A percentile compares a stretch with the other conserved stretches of the same genome.
Evolutionary conservation across 2,329 filamentous ascomycete species (phyloP).

Genomic region (Didymella keratinophila): DNA sequence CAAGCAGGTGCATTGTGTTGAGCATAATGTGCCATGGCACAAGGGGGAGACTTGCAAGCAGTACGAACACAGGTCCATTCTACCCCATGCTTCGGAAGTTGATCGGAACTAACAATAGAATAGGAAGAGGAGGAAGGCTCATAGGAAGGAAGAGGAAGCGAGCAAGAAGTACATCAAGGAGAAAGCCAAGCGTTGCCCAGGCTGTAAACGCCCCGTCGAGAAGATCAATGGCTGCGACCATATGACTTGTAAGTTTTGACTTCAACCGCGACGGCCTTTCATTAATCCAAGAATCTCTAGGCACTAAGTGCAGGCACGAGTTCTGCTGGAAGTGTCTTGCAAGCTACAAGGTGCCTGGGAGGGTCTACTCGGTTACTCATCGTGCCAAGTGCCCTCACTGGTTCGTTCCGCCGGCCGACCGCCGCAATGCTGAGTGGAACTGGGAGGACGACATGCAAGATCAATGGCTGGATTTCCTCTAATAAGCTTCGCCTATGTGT

Average conservation of each 20-base stretch:
- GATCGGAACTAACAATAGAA: not conserved
- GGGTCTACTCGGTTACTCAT: not conserved
- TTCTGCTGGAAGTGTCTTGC: slow-evolving; percentile 54
- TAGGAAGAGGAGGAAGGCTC: slow-evolving; percentile 35
- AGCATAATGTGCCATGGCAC: slow-evolving; percentile 51
- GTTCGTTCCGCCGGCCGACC: not conserved
- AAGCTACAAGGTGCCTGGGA: slow-evolving; percentile 25
- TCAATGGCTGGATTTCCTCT: not conserved
- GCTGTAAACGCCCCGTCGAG: slow-evolving; percentile 51
- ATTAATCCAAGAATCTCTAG: slow-evolving; percentile 19
- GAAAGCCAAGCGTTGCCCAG: slow-evolving; percentile 51
- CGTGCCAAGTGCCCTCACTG: not conserved
- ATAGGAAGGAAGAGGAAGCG: slow-evolving; percentile 40
- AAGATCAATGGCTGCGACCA: slow-evolving; percentile 55
- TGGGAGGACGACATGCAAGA: not conserved
- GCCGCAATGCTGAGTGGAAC: not conserved
- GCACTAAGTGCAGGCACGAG: slow-evolving; percentile 48
- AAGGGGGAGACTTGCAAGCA: slow-evolving; percentile 50
- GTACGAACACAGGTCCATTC: slow-evolving; percentile 47
- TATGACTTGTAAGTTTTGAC: slow-evolving; percentile 43
- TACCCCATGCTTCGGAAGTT: too few relatives aligned
- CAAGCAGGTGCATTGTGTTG: slow-evolving; percentile 48
- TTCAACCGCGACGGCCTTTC: not conserved
- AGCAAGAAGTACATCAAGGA: slow-evolving; percentile 39
- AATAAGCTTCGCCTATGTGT: too few relatives aligned